phyloP scores from a whole-genome alignment of 768 basidiomycete genomes.

The Gautieria morchelliformis region DNA sequence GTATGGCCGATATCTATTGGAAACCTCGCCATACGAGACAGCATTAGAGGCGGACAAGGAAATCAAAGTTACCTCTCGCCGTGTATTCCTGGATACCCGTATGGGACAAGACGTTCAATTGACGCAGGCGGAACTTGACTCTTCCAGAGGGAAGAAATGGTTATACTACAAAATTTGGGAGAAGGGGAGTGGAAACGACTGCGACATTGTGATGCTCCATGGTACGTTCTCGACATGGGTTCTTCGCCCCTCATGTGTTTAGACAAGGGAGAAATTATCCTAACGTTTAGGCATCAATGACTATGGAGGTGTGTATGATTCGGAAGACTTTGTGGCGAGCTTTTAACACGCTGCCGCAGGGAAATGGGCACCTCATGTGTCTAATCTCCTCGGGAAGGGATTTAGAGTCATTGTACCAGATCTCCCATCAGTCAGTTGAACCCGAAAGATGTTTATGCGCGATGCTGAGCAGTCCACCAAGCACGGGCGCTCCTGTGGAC shows the following conservation, averaged over 20 bases:
- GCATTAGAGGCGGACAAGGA: slow-evolving; percentile 17
- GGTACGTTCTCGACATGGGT: slow-evolving; percentile 15
- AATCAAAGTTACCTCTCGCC: slow-evolving; percentile 17
- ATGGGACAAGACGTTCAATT: slow-evolving; percentile 22
- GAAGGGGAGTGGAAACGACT: slow-evolving; percentile 19
- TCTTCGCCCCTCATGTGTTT: background rate
- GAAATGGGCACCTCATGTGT: slow-evolving; percentile 23
- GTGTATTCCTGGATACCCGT: slow-evolving; percentile 20
- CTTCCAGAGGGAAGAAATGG: slow-evolving; percentile 20
- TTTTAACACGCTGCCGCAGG: slow-evolving; percentile 3
- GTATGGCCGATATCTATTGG: slow-evolving; percentile 24
- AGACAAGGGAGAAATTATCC: background rate
- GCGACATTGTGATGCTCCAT: slow-evolving; percentile 26
- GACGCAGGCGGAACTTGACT: slow-evolving; percentile 20
- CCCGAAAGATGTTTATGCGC: background rate
- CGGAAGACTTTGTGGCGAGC: slow-evolving; percentile 8
- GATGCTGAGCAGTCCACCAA: background rate
- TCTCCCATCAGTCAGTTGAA: slow-evolving; percentile 22
- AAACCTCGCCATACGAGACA: slow-evolving; percentile 19
- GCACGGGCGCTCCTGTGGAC: slow-evolving; percentile 15
- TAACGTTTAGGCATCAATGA: slow-evolving; percentile 1
- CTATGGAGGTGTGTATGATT: slow-evolving; percentile 10
- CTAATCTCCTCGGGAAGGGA: slow-evolving; percentile 22
- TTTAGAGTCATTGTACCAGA: slow-evolving; percentile 28
- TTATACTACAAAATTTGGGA: slow-evolving; percentile 26